Evolutionary conservation across 2,329 filamentous ascomycete species (phyloP).

Genomic region (Penicillium sp.): DNA sequence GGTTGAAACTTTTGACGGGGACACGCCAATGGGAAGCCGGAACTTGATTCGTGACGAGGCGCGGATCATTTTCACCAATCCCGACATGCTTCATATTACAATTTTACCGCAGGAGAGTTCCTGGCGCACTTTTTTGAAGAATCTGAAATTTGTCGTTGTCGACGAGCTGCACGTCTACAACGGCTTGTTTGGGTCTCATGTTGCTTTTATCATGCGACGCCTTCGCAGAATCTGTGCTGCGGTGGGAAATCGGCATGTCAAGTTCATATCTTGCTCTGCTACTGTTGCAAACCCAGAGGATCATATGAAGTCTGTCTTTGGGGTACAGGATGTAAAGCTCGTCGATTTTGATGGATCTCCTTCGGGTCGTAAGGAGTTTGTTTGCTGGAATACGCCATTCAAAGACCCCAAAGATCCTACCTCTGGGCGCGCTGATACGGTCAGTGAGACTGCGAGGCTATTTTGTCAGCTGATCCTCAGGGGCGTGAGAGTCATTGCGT

Average conservation of each 20-base stretch:
- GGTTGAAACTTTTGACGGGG: constrained; percentile 94
- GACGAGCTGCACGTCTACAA: constrained; percentile 96
- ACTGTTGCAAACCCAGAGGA: constrained; percentile 89
- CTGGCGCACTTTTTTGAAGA: constrained; percentile 86
- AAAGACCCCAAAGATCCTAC: constrained; percentile 85
- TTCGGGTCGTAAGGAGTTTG: constrained; percentile 86
- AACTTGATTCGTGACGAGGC: constrained; percentile 82
- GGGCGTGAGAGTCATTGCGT: constrained; percentile 88
- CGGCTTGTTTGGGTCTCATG: constrained; percentile 87
- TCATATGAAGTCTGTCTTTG: constrained; percentile 94
- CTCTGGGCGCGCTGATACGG: constrained; percentile 78
- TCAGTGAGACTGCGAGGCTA: constrained; percentile 81
- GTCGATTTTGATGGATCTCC: constrained; percentile 93
- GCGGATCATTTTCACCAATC: constrained; percentile 94
- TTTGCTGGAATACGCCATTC: constrained; percentile 97
- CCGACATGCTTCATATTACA: constrained; percentile 94
- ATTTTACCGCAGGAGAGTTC: constrained; percentile 88
- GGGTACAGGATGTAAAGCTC: constrained; percentile 74
- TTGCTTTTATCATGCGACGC: constrained; percentile 91
- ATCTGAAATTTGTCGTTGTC: constrained; percentile 85
- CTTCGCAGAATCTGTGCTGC: constrained; percentile 85
- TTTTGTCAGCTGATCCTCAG: constrained; percentile 88
- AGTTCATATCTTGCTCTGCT: constrained; percentile 93
- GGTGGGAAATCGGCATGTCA: constrained; percentile 79
- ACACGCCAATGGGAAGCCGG: constrained; percentile 79